phyloP scores from a whole-genome alignment of 2,329 filamentous ascomycete genomes.

The Colletotrichum sp. region DNA sequence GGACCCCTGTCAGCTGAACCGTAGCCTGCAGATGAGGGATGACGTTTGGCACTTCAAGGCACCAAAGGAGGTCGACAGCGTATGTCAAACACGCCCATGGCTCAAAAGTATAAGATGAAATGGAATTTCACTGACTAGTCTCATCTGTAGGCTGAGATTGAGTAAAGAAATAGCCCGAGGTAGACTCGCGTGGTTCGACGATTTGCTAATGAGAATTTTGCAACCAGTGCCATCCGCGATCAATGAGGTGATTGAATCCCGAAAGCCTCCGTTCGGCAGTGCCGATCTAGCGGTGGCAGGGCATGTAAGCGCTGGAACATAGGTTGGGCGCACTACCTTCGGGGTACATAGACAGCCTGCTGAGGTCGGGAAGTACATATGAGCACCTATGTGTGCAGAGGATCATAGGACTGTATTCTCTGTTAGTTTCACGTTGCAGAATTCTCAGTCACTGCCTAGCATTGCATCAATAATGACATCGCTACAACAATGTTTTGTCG shows the following conservation, averaged over 20 bases:
- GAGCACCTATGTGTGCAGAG: background rate
- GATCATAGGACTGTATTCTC: background rate
- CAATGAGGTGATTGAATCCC: background rate
- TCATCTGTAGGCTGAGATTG: background rate
- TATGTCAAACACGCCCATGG: background rate
- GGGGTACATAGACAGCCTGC: background rate
- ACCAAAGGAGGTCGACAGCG: conserved; percentile 13
- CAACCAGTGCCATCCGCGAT: background rate
- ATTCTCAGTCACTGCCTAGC: background rate
- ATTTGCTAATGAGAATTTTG: background rate
- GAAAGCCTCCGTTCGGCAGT: background rate
- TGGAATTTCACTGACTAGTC: background rate
- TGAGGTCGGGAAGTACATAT: background rate
- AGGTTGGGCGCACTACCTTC: background rate
- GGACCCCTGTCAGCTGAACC: background rate
- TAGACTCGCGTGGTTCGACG: background rate
- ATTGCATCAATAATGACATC: background rate
- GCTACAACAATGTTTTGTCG: background rate
- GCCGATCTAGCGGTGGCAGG: background rate
- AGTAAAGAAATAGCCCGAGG: background rate
- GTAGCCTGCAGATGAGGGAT: conserved; percentile 29
- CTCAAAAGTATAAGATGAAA: background rate
- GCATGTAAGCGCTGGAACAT: background rate
- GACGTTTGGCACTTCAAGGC: conserved; percentile 33
- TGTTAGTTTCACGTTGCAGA: background rate